Base-by-base conservation (phyloP, 2,329 filamentous ascomycete species). In the Dryadomyces quercus-mongolicae region DNA sequence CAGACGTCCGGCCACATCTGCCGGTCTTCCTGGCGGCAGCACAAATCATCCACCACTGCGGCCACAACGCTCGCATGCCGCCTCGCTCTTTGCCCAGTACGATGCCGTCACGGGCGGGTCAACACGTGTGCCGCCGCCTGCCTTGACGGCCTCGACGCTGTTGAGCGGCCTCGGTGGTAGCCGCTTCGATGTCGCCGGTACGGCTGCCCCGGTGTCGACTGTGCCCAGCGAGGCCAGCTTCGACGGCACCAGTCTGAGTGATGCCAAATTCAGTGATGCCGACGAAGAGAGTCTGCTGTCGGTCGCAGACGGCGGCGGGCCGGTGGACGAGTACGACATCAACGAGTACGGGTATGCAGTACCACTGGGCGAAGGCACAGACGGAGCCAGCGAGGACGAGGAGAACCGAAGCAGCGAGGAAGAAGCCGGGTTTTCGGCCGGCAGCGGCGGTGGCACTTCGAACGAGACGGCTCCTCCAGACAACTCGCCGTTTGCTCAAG, bases 401-500 rank as follows among this genome's bases (percentile, higher is more conserved):
- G 51, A 20, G n/a, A n/a, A n/a, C n/a, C 5, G 21, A 15, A 44
- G 1, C 16, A 45, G 42, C 12, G 21, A 44, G 1, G 38, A 44
- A 5, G 54, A 16, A 18, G 44, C 21, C 40, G 21, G n/a, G n/a
- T n/a, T n/a, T n/a, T n/a, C n/a, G n/a, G n/a, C 7, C 25, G 5
- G 7, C 18, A 7, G 31, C 25, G 18, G 31, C 1, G n/a, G n/a
- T n/a, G n/a, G n/a, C n/a, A n/a, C n/a, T n/a, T n/a, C n/a, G n/a
- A n/a, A n/a, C n/a, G n/a, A n/a, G n/a, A n/a, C n/a, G n/a, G n/a
- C n/a, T n/a, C n/a, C n/a, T n/a, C n/a, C n/a, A n/a, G 85, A 88
- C 64, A 84, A 89, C 67, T 88, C 85, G 0, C 83, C 84, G 12
- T 88, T 92, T 65, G 74, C 88, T 48, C 84, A 88, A 65, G 88